A percentile compares a stretch with the other conserved stretches of the same genome.
Evolutionary conservation across 352 stramenopile genomes (phyloP).

Genomic region (Globisporangium solare): DNA sequence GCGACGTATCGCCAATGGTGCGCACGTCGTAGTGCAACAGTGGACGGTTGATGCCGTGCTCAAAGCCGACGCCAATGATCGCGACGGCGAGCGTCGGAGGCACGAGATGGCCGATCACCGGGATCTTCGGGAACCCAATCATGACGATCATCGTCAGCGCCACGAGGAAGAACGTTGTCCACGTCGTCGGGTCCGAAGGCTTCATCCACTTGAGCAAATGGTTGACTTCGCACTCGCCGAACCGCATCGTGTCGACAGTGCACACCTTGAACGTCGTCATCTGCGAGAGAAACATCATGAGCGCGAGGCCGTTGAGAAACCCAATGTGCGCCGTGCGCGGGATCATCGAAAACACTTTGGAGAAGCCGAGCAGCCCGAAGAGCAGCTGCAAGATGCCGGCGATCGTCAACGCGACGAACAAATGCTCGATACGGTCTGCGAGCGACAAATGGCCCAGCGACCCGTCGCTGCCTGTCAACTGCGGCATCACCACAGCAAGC

Average conservation of each 20-base stretch:
- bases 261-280: conserved; percentile 89
- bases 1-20: conserved; percentile 71
- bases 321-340: conserved; percentile 93
- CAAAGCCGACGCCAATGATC: conserved; percentile 71
- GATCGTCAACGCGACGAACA: conserved; percentile 86
- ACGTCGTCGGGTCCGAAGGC: conserved; percentile 39
- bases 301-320: conserved; percentile 93
- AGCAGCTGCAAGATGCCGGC: conserved; percentile 83
- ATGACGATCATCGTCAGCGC: conserved; percentile 85
- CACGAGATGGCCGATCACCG: conserved; percentile 55
- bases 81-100: conserved; percentile 80
- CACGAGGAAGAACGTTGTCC: conserved; percentile 68
- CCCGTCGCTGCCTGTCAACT: conserved; percentile 55
- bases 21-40: conserved; percentile 72
- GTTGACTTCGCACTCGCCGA: conserved; percentile 72
- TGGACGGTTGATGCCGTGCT: conserved; percentile 83
- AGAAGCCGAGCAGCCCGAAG: conserved; percentile 77
- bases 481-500: conserved; percentile 89
- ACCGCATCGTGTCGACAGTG: conserved; percentile 39
- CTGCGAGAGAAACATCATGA: conserved; percentile 95
- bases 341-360: conserved; percentile 91
- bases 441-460: conserved; percentile 53
- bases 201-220: conserved; percentile 77
- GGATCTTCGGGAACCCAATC: conserved; percentile 69
- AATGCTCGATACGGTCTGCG: conserved; percentile 71